These are phyloP conservation scores for Boletellus sp. DNA, from an alignment of 768 basidiomycete genomes.

Conservation along the genomic window DNA sequence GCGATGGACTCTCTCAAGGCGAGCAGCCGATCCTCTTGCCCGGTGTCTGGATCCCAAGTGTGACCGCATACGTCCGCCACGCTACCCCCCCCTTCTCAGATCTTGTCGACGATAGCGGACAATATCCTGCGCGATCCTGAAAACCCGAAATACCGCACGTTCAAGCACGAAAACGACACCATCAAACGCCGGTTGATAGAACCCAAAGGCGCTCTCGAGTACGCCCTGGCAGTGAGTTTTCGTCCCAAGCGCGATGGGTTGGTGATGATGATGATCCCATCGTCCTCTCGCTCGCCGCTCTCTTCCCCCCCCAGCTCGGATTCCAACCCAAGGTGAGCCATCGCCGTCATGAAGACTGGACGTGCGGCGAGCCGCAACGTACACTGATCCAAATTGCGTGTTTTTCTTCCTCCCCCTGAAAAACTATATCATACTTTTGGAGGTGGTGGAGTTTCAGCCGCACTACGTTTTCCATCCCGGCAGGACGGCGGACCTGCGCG, in stretches of 20 bases:
- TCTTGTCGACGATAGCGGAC: constrained; percentile 61
- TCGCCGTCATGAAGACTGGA: too few relatives aligned
- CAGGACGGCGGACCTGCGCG: constrained; percentile 50
- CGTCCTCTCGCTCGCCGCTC: not conserved
- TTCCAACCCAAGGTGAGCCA: constrained; percentile 61
- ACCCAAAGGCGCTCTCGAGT: constrained; percentile 71
- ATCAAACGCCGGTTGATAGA: constrained; percentile 69
- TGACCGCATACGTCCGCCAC: not conserved
- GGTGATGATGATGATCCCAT: too few relatives aligned
- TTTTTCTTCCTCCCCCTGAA: too few relatives aligned
- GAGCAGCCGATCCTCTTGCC: constrained; percentile 4
- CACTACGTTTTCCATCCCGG: constrained; percentile 60
- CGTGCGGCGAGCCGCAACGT: too few relatives aligned
- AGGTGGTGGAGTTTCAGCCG: constrained; percentile 74
- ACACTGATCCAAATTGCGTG: too few relatives aligned
- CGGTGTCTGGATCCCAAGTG: not conserved
- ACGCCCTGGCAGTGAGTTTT: constrained; percentile 68
- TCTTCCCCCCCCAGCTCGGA: constrained; percentile 49
- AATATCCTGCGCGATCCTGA: constrained; percentile 72
- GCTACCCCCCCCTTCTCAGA: constrained; percentile 42
- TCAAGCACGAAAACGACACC: constrained; percentile 70
- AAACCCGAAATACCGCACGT: constrained; percentile 66
- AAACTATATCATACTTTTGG: too few relatives aligned
- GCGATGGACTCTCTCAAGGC: constrained; percentile 66
- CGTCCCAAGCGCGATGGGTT: too few relatives aligned